Evolutionary conservation across 2,329 filamentous ascomycete genomes (phyloP).

Genomic region (Dactylellina parvicollis): DNA sequence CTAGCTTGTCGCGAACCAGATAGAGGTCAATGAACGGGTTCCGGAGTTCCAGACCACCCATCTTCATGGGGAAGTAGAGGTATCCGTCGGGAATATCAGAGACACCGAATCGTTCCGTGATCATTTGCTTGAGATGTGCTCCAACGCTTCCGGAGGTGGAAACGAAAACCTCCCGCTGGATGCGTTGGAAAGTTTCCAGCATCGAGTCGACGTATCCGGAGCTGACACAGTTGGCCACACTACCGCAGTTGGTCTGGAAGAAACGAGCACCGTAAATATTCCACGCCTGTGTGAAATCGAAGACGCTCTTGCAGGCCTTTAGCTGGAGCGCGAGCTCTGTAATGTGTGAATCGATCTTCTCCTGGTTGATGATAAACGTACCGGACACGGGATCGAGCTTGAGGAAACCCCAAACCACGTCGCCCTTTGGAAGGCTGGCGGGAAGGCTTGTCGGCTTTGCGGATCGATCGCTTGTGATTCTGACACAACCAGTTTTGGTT

Average conservation of each 20-base stretch:
- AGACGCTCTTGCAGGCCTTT: slow-evolving; percentile 67
- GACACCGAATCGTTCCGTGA: slow-evolving; percentile 67
- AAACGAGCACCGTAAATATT: slow-evolving; percentile 69
- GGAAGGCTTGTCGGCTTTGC: slow-evolving; percentile 55
- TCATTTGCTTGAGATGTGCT: slow-evolving; percentile 68
- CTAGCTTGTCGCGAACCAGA: slow-evolving; percentile 61
- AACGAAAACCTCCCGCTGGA: slow-evolving; percentile 66
- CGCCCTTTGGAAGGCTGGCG: slow-evolving; percentile 64
- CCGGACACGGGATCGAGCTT: slow-evolving; percentile 66
- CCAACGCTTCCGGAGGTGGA: slow-evolving; percentile 64
- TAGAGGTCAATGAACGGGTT: slow-evolving; percentile 64
- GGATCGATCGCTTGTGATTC: slow-evolving; percentile 59
- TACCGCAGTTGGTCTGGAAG: slow-evolving; percentile 69
- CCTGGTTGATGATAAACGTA: slow-evolving; percentile 70
- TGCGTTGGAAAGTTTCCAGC: slow-evolving; percentile 66
- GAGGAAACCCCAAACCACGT: slow-evolving; percentile 71
- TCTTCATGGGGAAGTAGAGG: slow-evolving; percentile 64
- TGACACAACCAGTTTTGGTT: slow-evolving; percentile 68
- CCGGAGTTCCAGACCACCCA: slow-evolving; percentile 64
- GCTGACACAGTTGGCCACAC: slow-evolving; percentile 66
- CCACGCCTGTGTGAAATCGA: slow-evolving; percentile 71
- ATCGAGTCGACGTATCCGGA: slow-evolving; percentile 68
- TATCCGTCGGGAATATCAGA: slow-evolving; percentile 64
- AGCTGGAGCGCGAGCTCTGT: slow-evolving; percentile 70
- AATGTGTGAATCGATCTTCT: slow-evolving; percentile 70